These are phyloP conservation scores for Neurospora terricola DNA, from an alignment of 495 filamentous ascomycete genomes.

Conservation along the genomic window DNA sequence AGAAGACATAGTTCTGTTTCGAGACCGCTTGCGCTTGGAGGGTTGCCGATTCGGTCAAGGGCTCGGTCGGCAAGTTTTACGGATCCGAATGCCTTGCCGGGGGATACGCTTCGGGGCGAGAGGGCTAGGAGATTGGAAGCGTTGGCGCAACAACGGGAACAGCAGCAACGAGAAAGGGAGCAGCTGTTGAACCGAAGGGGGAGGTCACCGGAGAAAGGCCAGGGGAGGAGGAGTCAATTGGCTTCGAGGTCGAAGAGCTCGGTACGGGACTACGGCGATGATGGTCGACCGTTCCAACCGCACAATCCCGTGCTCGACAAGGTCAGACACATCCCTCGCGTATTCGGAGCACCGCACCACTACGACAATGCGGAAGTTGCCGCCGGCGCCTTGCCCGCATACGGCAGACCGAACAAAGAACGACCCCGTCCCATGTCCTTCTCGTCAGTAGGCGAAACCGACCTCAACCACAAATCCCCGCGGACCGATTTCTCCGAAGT, in stretches of 20 bases:
- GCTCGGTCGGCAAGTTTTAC: neutral
- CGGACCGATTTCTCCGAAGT: conserved; percentile 5
- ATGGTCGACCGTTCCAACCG: conserved; percentile 2
- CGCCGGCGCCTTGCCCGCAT: conserved; percentile 1
- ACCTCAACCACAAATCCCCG: conserved; percentile 4
- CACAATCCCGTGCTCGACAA: conserved; percentile 5
- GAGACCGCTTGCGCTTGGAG: neutral
- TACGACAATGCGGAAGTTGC: neutral
- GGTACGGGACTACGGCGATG: neutral
- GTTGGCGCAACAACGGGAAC: neutral
- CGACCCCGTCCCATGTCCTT: conserved; percentile 4
- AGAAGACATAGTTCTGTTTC: neutral
- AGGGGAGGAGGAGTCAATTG: neutral
- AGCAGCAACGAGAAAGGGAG: neutral
- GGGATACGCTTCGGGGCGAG: neutral
- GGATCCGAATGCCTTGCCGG: neutral
- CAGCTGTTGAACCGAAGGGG: neutral
- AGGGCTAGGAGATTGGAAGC: neutral
- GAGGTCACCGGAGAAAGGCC: neutral
- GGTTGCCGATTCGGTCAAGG: neutral
- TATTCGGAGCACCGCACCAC: neutral
- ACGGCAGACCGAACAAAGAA: conserved; percentile 10
- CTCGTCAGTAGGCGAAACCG: conserved; percentile 13
- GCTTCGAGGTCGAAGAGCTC: neutral
- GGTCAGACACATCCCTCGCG: neutral